Evolutionary conservation across 768 basidiomycete species (phyloP).

Genomic region (Pleurotus citrinopileatus): DNA sequence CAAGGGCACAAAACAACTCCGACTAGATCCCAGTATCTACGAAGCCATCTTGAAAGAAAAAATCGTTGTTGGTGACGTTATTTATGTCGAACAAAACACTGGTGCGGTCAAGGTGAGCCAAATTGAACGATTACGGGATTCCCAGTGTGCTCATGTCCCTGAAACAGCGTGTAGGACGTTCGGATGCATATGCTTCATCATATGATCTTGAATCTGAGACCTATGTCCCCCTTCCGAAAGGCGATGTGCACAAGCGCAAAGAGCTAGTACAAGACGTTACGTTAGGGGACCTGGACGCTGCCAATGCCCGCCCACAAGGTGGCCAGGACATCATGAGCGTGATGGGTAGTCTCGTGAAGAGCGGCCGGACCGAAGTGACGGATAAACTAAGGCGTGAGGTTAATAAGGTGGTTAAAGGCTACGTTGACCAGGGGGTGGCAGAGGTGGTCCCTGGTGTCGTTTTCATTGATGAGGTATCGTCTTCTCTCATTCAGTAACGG

Average conservation of each 20-base stretch:
- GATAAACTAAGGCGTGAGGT: constrained; percentile 95
- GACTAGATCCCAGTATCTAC: constrained; percentile 93
- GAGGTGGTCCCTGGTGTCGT: constrained; percentile 97
- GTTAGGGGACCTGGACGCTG: constrained; percentile 91
- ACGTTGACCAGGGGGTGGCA: constrained; percentile 97
- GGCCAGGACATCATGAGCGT: constrained; percentile 99
- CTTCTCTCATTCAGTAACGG: not conserved
- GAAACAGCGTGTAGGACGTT: constrained; percentile 85
- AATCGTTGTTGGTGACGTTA: constrained; percentile 93
- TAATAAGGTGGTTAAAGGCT: constrained; percentile 95
- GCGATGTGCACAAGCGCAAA: constrained; percentile 94
- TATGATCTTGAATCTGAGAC: constrained; percentile 98
- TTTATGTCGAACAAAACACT: constrained; percentile 91
- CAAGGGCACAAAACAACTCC: constrained; percentile 89
- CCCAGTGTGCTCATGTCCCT: constrained; percentile 7
- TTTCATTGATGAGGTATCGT: constrained; percentile 91
- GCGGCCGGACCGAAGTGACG: constrained; percentile 92
- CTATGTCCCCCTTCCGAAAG: constrained; percentile 96
- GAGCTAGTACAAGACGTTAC: constrained; percentile 96
- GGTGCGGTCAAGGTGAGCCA: constrained; percentile 88
- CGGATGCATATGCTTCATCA: constrained; percentile 95
- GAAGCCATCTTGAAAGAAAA: constrained; percentile 98
- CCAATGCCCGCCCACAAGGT: constrained; percentile 93
- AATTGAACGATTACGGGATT: not conserved
- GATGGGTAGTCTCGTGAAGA: constrained; percentile 90